Evolutionary conservation across 768 basidiomycete genomes (phyloP).

Genomic region (Suillus decipiens): DNA sequence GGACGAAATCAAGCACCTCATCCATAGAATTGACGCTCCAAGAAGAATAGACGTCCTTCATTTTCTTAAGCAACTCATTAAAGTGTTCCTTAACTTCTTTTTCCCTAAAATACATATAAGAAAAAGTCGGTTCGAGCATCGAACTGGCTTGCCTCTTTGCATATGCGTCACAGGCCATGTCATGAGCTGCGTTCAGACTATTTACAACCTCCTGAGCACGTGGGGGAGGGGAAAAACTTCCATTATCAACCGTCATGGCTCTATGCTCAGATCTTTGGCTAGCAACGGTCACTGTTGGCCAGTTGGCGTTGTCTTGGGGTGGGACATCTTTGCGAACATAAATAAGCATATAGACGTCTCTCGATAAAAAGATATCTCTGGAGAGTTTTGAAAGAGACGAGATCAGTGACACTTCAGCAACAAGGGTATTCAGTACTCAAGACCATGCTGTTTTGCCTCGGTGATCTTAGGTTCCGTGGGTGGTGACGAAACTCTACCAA

Average conservation of each 20-base stretch:
- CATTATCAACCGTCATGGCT: neutral
- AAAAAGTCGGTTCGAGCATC: slow-evolving; percentile 9
- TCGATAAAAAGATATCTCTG: slow-evolving; percentile 62
- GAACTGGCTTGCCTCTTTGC: slow-evolving; percentile 42
- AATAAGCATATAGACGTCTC: slow-evolving; percentile 95
- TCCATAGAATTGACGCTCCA: slow-evolving; percentile 56
- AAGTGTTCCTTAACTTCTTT: slow-evolving; percentile 46
- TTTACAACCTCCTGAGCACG: slow-evolving; percentile 56
- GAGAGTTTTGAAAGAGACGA: slow-evolving; percentile 17
- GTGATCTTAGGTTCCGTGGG: slow-evolving; percentile 23
- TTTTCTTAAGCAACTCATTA: slow-evolving; percentile 48
- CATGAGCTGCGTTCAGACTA: slow-evolving; percentile 55
- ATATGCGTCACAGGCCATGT: slow-evolving; percentile 52
- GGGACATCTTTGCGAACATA: slow-evolving; percentile 57
- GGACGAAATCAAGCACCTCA: slow-evolving; percentile 42
- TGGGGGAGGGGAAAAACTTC: slow-evolving; percentile 49
- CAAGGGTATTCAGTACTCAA: slow-evolving; percentile 44
- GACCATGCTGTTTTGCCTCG: slow-evolving; percentile 9
- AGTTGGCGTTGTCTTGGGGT: slow-evolving; percentile 14
- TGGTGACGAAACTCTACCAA: slow-evolving; percentile 20
- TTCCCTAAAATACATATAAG: slow-evolving; percentile 39
- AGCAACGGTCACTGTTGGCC: slow-evolving; percentile 21
- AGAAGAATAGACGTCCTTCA: slow-evolving; percentile 58
- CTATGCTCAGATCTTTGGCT: slow-evolving; percentile 12
- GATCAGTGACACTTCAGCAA: slow-evolving; percentile 50